Percentiles rank a stretch among this genome's conserved stretches.
Conservation (phyloP, 2,329 filamentous ascomycete genomes). For the Zalaria sp. region DNA sequence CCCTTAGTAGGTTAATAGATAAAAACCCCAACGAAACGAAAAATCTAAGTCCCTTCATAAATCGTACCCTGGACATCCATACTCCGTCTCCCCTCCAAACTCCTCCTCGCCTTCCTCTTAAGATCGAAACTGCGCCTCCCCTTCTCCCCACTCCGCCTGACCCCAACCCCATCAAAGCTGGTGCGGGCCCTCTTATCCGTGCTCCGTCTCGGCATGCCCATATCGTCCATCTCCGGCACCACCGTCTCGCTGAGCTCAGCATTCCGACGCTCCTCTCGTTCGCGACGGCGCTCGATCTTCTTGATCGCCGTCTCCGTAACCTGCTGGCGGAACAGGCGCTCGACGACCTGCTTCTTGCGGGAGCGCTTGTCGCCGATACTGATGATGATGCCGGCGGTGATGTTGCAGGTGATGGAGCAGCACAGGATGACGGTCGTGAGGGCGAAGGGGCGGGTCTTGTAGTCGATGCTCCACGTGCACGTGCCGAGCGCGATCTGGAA, state of each 20-base stretch:
- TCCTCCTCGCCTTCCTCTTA: too few species aligned
- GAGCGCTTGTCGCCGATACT: constrained; percentile 61
- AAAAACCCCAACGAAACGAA: too few species aligned
- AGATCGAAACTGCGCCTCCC: too few species aligned
- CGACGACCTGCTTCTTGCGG: constrained; percentile 73
- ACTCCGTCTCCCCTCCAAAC: too few species aligned
- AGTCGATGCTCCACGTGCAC: constrained; percentile 66
- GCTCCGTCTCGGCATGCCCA: neutral
- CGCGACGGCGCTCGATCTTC: constrained; percentile 31
- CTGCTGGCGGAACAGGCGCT: constrained; percentile 62
- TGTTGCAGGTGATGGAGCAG: constrained; percentile 64
- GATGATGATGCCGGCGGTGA: constrained; percentile 63
- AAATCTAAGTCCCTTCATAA: too few species aligned
- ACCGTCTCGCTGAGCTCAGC: constrained; percentile 1
- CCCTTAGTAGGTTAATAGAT: too few species aligned
- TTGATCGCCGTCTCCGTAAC: constrained; percentile 53
- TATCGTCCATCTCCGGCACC: neutral
- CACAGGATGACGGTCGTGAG: constrained; percentile 71
- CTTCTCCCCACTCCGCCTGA: too few species aligned
- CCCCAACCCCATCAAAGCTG: too few species aligned
- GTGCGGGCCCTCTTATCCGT: too few species aligned
- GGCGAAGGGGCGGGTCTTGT: constrained; percentile 52
- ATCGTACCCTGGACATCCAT: too few species aligned
- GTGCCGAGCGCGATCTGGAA: constrained; percentile 69
- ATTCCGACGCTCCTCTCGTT: constrained; percentile 4